These are phyloP conservation scores for Helminthosporium solani DNA, from an alignment of 2,329 filamentous ascomycete genomes.

Conservation along the genomic window DNA sequence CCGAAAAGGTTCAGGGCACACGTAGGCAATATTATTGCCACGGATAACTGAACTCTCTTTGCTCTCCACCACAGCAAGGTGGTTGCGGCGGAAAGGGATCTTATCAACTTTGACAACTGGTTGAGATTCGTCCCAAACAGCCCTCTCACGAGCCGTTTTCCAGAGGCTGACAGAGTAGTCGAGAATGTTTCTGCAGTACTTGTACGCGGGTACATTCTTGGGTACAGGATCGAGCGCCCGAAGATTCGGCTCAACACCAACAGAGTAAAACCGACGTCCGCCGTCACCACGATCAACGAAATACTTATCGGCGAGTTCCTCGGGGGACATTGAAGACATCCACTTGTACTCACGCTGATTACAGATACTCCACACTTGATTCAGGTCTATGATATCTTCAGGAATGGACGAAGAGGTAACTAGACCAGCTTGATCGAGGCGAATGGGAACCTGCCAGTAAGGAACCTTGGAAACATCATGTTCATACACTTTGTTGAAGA, in stretches of 20 bases:
- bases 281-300: slow-evolving; percentile 60
- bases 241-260: slow-evolving; percentile 51
- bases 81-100: slow-evolving; percentile 76
- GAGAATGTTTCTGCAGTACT: slow-evolving; percentile 61
- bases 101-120: slow-evolving; percentile 77
- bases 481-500: slow-evolving; percentile 87
- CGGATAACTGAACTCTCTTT: slow-evolving; percentile 55
- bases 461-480: slow-evolving; percentile 64
- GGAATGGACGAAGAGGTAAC: slow-evolving; percentile 8
- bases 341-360: slow-evolving; percentile 42
- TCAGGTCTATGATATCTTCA: slow-evolving; percentile 61
- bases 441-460: slow-evolving; percentile 76
- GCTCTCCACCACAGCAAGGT: slow-evolving; percentile 63
- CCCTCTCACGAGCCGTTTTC: slow-evolving; percentile 54
- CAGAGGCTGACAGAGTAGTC: slow-evolving; percentile 82
- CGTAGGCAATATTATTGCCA: slow-evolving; percentile 57
- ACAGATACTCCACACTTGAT: slow-evolving; percentile 49
- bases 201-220: slow-evolving; percentile 48
- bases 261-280: slow-evolving; percentile 59
- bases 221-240: slow-evolving; percentile 68
- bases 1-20: slow-evolving; percentile 74
- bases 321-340: slow-evolving; percentile 43
- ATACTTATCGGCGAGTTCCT: slow-evolving; percentile 52
- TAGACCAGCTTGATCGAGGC: slow-evolving; percentile 1
- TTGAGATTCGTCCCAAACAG: slow-evolving; percentile 64